A percentile compares a stretch with the other conserved stretches of the same genome.
phyloP scores from a whole-genome alignment of 2,329 filamentous ascomycete species.

The Alternaria solani region DNA sequence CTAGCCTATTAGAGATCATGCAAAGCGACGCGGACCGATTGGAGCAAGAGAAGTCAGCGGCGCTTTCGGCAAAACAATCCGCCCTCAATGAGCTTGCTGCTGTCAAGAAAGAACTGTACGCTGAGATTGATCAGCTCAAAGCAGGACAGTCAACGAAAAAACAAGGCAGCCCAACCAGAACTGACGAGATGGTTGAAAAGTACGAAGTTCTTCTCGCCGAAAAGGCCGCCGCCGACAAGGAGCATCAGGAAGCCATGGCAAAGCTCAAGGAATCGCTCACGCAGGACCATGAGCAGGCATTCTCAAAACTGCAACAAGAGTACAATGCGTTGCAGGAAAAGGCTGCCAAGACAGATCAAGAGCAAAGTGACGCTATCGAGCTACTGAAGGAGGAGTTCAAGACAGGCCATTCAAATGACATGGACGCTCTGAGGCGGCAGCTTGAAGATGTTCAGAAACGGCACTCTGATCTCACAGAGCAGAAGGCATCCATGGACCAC shows the following conservation, averaged over 20 bases:
- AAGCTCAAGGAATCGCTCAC: constrained; percentile 38
- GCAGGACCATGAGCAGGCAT: constrained; percentile 35
- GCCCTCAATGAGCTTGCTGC: constrained; percentile 35
- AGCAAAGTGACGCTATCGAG: constrained; percentile 44
- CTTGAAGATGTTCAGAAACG: constrained; percentile 39
- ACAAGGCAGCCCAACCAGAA: constrained; percentile 23
- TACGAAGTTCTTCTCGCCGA: constrained; percentile 40
- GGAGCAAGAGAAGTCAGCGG: constrained; percentile 40
- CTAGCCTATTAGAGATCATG: constrained; percentile 39
- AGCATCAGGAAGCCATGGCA: constrained; percentile 39
- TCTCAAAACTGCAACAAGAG: constrained; percentile 37
- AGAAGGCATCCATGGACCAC: constrained; percentile 39
- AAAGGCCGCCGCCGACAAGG: constrained; percentile 36
- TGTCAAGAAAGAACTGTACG: constrained; percentile 33
- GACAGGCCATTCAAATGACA: constrained; percentile 39
- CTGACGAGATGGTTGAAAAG: constrained; percentile 33
- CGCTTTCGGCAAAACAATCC: constrained; percentile 33
- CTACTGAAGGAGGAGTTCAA: constrained; percentile 41
- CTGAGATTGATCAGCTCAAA: constrained; percentile 31
- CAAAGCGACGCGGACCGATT: constrained; percentile 35
- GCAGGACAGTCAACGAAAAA: constrained; percentile 29
- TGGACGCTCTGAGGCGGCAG: constrained; percentile 33
- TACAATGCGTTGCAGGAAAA: constrained; percentile 33
- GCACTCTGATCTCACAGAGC: constrained; percentile 38
- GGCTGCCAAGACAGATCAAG: constrained; percentile 36